Evolutionary conservation across 352 stramenopile genomes (phyloP), one percentile per base, ranked within the genome.

Genomic region (Phytophthora pisi): DNA sequence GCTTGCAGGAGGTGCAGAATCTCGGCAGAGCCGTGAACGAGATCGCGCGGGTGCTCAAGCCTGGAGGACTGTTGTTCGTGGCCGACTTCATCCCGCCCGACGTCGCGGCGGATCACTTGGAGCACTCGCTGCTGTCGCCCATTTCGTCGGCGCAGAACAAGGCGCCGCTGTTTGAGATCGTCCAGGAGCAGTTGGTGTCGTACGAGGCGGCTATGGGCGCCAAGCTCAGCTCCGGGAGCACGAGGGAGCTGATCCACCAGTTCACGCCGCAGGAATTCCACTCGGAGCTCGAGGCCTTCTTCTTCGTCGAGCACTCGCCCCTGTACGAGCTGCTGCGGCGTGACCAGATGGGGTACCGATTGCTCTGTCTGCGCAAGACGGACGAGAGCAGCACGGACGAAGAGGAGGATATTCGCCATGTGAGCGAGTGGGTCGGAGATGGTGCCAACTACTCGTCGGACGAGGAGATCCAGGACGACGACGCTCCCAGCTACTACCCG

Each of bases 401-500:
- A 51, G 74, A 79, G 10, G 63, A 77, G 46, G 78, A 83, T 20
- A 64, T 72, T 24, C 62, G 72, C 20, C 70, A 82, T 5, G 55
- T 76, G 11, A 68, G 60, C 4, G 64, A 75, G 15, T 77, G 56
- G 62, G 74, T 70, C 36, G 68, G 77, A 18, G 68, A 88, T 8
- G 67, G 68, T 3, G 64, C 58, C 5, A 60, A 62, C 16, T 72
- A 81, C 18, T 68, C 69, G 54, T 78, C 74, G 8, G 79, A 87
- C 7, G 81, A 85, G 26, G 75, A 86, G 40, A 93, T 95, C 61
- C 68, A 90, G 23, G 87, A 95, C 66, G 77, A 85, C 8, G 80
- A 92, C 46, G 49, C 84, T 61, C 78, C 84, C 42, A 93, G 85
- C 68, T 95, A 90, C 64, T 95, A 93, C 45, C 53, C 72, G 26